Percentiles rank a stretch among this genome's conserved stretches.
phyloP scores from a whole-genome alignment of 2,329 filamentous ascomycete species.

The Diaporthe sp. region DNA sequence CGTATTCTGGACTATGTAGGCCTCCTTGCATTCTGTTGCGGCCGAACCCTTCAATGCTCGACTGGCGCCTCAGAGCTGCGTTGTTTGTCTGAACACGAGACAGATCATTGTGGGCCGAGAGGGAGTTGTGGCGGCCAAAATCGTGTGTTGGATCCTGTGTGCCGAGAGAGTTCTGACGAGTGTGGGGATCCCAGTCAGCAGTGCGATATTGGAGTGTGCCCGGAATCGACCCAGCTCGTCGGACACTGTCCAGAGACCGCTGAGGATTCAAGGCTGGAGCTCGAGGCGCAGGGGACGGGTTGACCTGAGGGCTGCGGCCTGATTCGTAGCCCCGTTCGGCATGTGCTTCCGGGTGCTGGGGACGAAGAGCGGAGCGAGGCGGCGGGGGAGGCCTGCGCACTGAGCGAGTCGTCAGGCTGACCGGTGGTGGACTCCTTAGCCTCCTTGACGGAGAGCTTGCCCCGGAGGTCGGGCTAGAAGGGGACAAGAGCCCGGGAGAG shows the following conservation, averaged over 20 bases:
- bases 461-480: slow-evolving; percentile 47
- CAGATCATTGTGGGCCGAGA: slow-evolving; percentile 43
- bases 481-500: slow-evolving; percentile 40
- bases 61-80: slow-evolving; percentile 29
- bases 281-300: slow-evolving; percentile 39
- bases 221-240: slow-evolving; percentile 39
- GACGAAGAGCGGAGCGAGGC: slow-evolving; percentile 52
- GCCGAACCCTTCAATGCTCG: slow-evolving; percentile 25
- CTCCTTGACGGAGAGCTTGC: slow-evolving; percentile 45
- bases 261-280: slow-evolving; percentile 45
- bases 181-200: slow-evolving; percentile 47
- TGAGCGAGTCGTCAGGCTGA: slow-evolving; percentile 57
- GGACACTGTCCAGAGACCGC: slow-evolving; percentile 42
- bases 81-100: slow-evolving; percentile 39
- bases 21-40: slow-evolving; percentile 23
- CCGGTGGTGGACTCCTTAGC: slow-evolving; percentile 53
- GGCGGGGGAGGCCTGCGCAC: slow-evolving; percentile 49
- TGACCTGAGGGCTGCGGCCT: slow-evolving; percentile 43
- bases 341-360: slow-evolving; percentile 45
- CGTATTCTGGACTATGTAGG: background rate
- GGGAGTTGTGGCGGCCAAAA: slow-evolving; percentile 49
- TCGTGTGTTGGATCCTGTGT: slow-evolving; percentile 46
- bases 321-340: slow-evolving; percentile 50
- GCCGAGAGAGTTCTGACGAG: slow-evolving; percentile 44
- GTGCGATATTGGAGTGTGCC: slow-evolving; percentile 40